Evolutionary conservation across 176 grass and related monocot genomes (phyloP), one percentile per base, ranked within the genome.

Genomic region (Musa troglodytarum): DNA sequence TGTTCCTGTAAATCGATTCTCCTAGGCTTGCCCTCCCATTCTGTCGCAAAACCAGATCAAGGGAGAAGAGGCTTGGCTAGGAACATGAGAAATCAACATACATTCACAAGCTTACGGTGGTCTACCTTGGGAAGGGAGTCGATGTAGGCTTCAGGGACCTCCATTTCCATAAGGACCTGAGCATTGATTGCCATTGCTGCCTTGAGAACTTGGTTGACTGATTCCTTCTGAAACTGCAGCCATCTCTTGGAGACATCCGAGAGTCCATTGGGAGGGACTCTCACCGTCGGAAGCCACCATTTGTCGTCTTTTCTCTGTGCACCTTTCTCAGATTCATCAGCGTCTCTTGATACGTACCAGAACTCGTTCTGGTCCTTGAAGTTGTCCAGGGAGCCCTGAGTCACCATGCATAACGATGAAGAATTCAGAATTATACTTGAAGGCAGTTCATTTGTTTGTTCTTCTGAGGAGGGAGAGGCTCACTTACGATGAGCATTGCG

Each of bases 251-350:
- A 83, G 70, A 83, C 87, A 24, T 92, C 85, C 1, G 93, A 87
- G 50, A 97, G 90, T 14, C 90, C 93, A 65, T 81, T 83, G 1
- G 77, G 78, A 12, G 93, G 93, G 12, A 97, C 93, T 83, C 86
- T 97, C 79, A 93, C 93, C 17, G 85, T 90, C 51, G 93, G 93
- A 78, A 97, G 89, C 93, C 93, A 93, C 93, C 93, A 97, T 74
- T 97, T 97, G 81, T 97, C 87, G 71, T 93, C 90, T 65, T 92
- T 88, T 51, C 90, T 88, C 77, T 83, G 81, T 58, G 84, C 83
- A 11, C 81, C 93, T 81, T 88, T 88, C 64, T 90, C 49, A 1
- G 84, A 82, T 28, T 71, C 53, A 16, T 71, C 54, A 12, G 54
- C 74, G 10, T 86, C 77, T 34, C 52, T 55, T 15, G 79, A 69